phyloP scores from a whole-genome alignment of 225 moss, liverwort and hornwort genomes.

The Sphagnum contortum region DNA sequence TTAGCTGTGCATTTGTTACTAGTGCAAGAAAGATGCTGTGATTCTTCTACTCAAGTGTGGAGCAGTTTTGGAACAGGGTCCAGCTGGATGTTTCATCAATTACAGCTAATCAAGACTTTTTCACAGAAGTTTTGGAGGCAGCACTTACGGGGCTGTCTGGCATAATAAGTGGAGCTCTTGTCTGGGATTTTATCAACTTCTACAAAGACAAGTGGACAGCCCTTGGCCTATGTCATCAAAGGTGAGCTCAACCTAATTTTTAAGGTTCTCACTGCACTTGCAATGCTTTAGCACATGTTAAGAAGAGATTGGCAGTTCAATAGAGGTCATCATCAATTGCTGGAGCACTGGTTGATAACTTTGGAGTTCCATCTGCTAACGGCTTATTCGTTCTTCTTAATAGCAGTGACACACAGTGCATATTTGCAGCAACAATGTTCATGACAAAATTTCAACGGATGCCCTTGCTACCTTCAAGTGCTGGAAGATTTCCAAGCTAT shows the following conservation, averaged over 20 bases:
- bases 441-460: slow-evolving; percentile 15
- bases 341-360: too few species aligned
- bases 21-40: too few species aligned
- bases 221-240: slow-evolving; percentile 44
- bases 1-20: too few species aligned
- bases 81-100: slow-evolving; percentile 15
- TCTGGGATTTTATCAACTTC: slow-evolving; percentile 44
- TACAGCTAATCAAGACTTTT: slow-evolving; percentile 20
- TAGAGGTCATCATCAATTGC: too few species aligned
- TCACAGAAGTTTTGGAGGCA: slow-evolving; percentile 32
- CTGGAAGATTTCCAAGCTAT: slow-evolving; percentile 14
- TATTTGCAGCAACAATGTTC: slow-evolving; percentile 28
- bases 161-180: slow-evolving; percentile 56
- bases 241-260: slow-evolving; percentile 14
- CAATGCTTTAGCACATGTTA: too few species aligned
- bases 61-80: slow-evolving; percentile 19
- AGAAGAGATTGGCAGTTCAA: too few species aligned
- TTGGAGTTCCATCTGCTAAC: too few species aligned
- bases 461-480: slow-evolving; percentile 32
- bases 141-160: slow-evolving; percentile 53
- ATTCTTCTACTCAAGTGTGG: too few species aligned
- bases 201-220: slow-evolving; percentile 25
- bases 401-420: slow-evolving; percentile 27
- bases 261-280: too few species aligned
- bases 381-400: too few species aligned